These are phyloP conservation scores for Cytospora piceicola DNA, from an alignment of 2,329 filamentous ascomycete species.

Conservation along the genomic window DNA sequence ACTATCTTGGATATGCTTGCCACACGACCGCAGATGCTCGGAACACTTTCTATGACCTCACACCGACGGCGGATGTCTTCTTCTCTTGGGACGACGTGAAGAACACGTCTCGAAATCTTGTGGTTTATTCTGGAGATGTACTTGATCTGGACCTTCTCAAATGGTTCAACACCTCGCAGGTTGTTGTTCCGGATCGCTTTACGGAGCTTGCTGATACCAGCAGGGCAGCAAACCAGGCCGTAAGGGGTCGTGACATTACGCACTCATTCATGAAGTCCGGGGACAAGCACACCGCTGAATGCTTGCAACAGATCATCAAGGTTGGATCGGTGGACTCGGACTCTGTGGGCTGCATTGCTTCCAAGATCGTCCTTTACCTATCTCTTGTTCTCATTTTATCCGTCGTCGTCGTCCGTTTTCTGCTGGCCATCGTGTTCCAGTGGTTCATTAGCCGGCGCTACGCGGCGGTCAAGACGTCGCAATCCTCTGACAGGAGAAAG, in stretches of 20 bases:
- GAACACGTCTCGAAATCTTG: constrained; percentile 85
- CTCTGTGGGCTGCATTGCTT: constrained; percentile 95
- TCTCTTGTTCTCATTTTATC: constrained; percentile 90
- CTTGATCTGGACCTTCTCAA: constrained; percentile 84
- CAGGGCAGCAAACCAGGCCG: constrained; percentile 59
- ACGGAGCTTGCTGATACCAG: constrained; percentile 74
- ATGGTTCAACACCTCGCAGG: constrained; percentile 87
- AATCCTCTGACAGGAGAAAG: constrained; percentile 79
- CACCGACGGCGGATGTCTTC: constrained; percentile 81
- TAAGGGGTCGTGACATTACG: constrained; percentile 87
- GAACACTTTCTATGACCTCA: constrained; percentile 74
- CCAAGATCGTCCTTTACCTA: constrained; percentile 93
- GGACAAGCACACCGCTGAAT: constrained; percentile 83
- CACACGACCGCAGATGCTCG: constrained; percentile 76
- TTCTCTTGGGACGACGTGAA: constrained; percentile 94
- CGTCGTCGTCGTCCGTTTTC: constrained; percentile 83
- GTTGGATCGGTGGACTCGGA: constrained; percentile 96
- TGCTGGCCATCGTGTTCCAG: constrained; percentile 88
- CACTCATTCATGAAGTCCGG: constrained; percentile 77
- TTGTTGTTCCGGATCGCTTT: constrained; percentile 76
- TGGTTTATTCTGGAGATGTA: constrained; percentile 93
- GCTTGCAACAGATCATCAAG: constrained; percentile 91
- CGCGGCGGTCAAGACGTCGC: constrained; percentile 81
- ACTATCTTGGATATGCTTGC: constrained; percentile 85
- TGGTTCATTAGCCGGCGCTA: constrained; percentile 94